Conservation (phyloP, 2,329 filamentous ascomycete genomes). For the Knufia fluminis region DNA sequence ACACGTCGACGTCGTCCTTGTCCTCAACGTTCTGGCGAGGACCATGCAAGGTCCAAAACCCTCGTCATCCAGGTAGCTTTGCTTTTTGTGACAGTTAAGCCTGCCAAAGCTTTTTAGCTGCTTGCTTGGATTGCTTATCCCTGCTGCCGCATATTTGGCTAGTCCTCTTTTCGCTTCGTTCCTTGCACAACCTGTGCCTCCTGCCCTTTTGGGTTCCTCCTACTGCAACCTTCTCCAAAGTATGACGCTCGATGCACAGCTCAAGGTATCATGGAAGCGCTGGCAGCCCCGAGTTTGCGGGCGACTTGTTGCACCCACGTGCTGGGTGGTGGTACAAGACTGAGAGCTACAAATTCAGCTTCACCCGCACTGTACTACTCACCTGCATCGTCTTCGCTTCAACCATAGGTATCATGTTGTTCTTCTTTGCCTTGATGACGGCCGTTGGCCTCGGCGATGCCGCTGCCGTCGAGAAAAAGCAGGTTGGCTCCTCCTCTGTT, state of each 20-base stretch:
- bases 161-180: neutral
- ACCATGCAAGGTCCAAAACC: too few species aligned
- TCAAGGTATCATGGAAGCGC: slow-evolving; percentile 1
- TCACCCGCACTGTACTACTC: neutral
- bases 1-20: too few species aligned
- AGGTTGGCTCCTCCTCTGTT: slow-evolving; percentile 10
- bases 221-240: neutral
- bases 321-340: neutral
- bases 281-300: neutral
- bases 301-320: neutral
- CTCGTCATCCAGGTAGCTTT: neutral
- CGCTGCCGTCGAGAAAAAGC: slow-evolving; percentile 12
- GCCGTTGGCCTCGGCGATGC: slow-evolving; percentile 10
- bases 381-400: neutral
- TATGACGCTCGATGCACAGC: slow-evolving; percentile 4
- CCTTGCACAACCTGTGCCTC: neutral
- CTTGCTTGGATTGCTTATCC: neutral
- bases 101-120: neutral
- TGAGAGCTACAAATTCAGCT: neutral
- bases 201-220: neutral
- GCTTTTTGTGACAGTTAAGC: neutral
- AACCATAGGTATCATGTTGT: slow-evolving; percentile 6
- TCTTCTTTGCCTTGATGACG: slow-evolving; percentile 8
- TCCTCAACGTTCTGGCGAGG: too few species aligned
- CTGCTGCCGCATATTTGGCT: neutral